A percentile compares a stretch with the other conserved stretches of the same genome.
Evolutionary conservation across 2,329 filamentous ascomycete genomes (phyloP).

Genomic region (Epichloe sp.): DNA sequence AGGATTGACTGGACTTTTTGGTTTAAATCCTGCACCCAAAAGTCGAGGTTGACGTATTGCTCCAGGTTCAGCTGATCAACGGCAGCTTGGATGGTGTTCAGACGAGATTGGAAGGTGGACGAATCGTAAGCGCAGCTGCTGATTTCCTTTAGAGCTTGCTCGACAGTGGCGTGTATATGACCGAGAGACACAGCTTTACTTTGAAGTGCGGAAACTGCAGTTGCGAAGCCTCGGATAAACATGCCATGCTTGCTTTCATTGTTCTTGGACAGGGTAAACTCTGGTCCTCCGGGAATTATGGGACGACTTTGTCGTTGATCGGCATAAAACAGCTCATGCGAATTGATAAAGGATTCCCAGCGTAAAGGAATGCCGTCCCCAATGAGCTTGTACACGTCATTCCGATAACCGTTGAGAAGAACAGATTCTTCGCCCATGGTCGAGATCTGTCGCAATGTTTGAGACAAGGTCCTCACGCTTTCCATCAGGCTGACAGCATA

Average conservation of each 20-base stretch:
- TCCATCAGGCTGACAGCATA: conserved; percentile 98
- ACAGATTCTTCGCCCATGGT: conserved; percentile 81
- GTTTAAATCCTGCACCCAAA: conserved; percentile 85
- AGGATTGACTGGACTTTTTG: conserved; percentile 69
- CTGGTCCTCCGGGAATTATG: conserved; percentile 23
- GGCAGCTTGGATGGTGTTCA: conserved; percentile 78
- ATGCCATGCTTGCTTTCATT: conserved; percentile 89
- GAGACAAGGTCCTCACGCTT: conserved; percentile 84
- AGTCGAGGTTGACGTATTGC: conserved; percentile 83
- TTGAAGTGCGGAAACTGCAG: conserved; percentile 76
- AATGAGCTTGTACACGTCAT: conserved; percentile 74
- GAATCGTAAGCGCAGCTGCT: conserved; percentile 73
- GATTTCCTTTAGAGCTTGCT: conserved; percentile 73
- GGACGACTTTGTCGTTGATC: conserved; percentile 32
- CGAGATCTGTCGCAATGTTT: conserved; percentile 72
- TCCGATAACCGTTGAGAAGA: conserved; percentile 79
- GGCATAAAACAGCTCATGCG: conserved; percentile 72
- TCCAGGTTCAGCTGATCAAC: conserved; percentile 96
- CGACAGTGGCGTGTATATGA: conserved; percentile 65
- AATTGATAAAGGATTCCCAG: conserved; percentile 97
- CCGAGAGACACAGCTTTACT: conserved; percentile 69
- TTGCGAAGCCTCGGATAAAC: conserved; percentile 88
- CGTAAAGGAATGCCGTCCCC: conserved; percentile 77
- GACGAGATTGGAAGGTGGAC: conserved; percentile 62
- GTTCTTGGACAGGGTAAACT: conserved; percentile 35